These are phyloP conservation scores for Acanthamoeba royreba DNA, from an alignment of 208 protist genomes.

Conservation along the genomic window DNA sequence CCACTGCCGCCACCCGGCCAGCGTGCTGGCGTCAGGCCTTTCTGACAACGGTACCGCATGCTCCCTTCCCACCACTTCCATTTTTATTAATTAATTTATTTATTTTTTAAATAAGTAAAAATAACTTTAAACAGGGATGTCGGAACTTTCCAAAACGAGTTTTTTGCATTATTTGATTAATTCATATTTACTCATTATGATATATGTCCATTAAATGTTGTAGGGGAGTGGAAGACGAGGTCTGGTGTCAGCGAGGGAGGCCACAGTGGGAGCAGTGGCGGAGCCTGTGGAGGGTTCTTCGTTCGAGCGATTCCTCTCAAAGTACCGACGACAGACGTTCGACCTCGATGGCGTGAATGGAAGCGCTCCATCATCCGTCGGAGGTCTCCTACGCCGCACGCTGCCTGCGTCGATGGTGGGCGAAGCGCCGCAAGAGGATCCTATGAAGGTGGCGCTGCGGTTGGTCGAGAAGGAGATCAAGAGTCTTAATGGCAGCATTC, in stretches of 20 bases:
- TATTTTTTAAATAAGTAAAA: too few relatives aligned
- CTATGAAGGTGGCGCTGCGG: conserved; percentile 24
- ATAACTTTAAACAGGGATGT: too few relatives aligned
- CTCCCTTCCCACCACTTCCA: too few relatives aligned
- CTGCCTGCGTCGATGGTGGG: neutral
- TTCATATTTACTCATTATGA: too few relatives aligned
- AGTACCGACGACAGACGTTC: conserved; percentile 10
- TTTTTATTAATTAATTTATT: too few relatives aligned
- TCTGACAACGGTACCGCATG: too few relatives aligned
- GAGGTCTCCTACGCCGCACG: neutral
- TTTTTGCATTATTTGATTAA: too few relatives aligned
- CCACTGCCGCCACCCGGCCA: too few relatives aligned
- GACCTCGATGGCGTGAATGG: neutral
- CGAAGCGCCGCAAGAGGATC: neutral
- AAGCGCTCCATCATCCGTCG: neutral
- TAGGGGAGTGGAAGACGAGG: neutral
- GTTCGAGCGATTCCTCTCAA: neutral
- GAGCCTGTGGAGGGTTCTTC: neutral
- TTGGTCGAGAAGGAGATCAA: conserved; percentile 29
- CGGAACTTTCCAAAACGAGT: too few relatives aligned
- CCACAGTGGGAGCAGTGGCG: neutral
- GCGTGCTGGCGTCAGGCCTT: too few relatives aligned
- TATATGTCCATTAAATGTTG: too few relatives aligned
- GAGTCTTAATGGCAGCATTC: conserved; percentile 13
- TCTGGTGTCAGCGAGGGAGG: too few relatives aligned